Percentiles rank a stretch among this genome's conserved stretches.
Conservation (phyloP, 257 asterid species). For the Linaria vulgaris region DNA sequence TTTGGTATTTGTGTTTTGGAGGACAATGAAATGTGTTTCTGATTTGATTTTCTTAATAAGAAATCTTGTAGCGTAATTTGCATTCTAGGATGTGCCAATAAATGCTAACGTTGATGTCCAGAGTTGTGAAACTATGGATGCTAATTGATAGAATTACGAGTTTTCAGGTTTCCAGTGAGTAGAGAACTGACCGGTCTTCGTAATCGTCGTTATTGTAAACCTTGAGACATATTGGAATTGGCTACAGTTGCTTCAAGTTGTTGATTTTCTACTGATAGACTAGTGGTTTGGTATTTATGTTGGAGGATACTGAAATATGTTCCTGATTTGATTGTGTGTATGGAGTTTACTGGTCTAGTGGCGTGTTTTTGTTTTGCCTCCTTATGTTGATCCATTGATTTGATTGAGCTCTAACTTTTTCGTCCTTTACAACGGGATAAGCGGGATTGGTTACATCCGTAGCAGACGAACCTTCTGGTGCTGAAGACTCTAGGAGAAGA, state of each 20-base stretch:
- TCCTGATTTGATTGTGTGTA: slow-evolving; percentile 2
- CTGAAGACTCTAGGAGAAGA: slow-evolving; percentile 99
- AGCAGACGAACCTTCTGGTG: slow-evolving; percentile 92
- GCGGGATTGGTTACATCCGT: slow-evolving; percentile 90
- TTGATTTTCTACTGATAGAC: neutral
- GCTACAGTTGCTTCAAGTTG: slow-evolving; percentile 3
- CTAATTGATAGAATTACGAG: too few relatives aligned
- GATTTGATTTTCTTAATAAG: too few relatives aligned
- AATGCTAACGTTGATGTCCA: too few relatives aligned
- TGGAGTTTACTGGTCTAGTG: neutral
- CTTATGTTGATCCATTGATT: neutral
- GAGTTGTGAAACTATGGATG: too few relatives aligned
- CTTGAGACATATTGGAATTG: neutral
- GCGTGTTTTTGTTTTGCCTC: too few relatives aligned
- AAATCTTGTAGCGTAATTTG: too few relatives aligned
- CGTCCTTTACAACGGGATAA: slow-evolving; percentile 58
- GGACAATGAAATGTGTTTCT: too few relatives aligned
- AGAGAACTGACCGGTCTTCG: neutral
- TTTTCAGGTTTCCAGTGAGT: too few relatives aligned
- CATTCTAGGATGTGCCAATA: too few relatives aligned
- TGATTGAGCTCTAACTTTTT: slow-evolving; percentile 2
- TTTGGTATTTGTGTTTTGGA: too few relatives aligned
- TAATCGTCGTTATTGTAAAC: neutral
- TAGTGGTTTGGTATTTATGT: neutral
- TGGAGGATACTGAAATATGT: neutral